Evolutionary conservation across 176 grass and related monocot genomes (phyloP).

Genomic region (Otatea glauca): DNA sequence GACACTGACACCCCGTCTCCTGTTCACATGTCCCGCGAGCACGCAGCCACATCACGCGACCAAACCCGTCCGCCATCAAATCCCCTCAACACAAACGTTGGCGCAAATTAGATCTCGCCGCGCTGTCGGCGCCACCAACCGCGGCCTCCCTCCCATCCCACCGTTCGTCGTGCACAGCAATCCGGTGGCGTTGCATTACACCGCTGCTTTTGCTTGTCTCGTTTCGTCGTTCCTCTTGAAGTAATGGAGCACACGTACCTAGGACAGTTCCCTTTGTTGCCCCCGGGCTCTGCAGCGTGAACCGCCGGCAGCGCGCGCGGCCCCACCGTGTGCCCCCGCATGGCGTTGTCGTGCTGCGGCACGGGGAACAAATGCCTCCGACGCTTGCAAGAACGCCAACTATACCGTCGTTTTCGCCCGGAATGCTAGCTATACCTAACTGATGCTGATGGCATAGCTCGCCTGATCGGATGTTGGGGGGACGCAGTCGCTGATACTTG

Average conservation of each 20-base stretch:
- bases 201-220: not conserved
- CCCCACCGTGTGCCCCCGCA: not conserved
- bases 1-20: not conserved
- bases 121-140: not conserved
- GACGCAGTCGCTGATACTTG: not conserved
- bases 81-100: not conserved
- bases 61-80: not conserved
- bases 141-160: not conserved
- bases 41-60: not conserved
- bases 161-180: not conserved
- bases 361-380: not conserved
- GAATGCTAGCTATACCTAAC: not conserved
- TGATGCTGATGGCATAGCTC: not conserved
- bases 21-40: not conserved
- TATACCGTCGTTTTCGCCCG: not conserved
- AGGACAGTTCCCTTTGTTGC: not conserved
- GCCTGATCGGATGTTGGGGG: not conserved
- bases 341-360: not conserved
- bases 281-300: conserved; percentile 32
- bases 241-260: not conserved
- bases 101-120: not conserved
- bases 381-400: not conserved
- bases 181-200: not conserved
- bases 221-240: not conserved
- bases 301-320: conserved; percentile 35